These are phyloP conservation scores for Mortierella sp. DNA, from an alignment of 371 early-diverging fungal genomes.

Conservation along the genomic window DNA sequence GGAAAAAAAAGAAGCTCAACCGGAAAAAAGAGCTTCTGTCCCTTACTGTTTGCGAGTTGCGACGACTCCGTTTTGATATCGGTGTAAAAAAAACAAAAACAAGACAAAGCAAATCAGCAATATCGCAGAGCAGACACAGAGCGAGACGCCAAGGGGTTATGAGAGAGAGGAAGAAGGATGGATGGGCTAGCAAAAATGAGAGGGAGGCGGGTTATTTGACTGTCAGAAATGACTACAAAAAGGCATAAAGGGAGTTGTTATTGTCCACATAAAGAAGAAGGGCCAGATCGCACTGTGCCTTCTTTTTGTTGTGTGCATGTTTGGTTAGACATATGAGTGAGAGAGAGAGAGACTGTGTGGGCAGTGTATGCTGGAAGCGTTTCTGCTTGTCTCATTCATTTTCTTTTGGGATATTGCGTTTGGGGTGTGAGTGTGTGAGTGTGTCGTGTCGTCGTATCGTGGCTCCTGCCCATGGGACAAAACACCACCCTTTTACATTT, in stretches of 20 bases:
- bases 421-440: background rate
- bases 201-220: background rate
- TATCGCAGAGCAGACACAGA: background rate
- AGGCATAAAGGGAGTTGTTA: background rate
- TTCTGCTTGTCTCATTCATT: background rate
- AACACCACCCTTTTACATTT: background rate
- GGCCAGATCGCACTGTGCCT: background rate
- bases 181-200: background rate
- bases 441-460: conserved; percentile 13
- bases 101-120: background rate
- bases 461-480: background rate
- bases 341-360: background rate
- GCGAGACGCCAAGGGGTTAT: background rate
- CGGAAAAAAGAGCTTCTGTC: background rate
- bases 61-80: conserved; percentile 6
- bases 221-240: background rate
- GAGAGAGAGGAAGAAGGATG: background rate
- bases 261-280: background rate
- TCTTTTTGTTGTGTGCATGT: background rate
- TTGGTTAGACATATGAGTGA: background rate
- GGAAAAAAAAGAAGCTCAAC: background rate
- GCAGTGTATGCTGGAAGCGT: background rate
- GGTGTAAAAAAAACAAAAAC: background rate
- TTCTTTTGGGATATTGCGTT: background rate
- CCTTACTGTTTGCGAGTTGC: conserved; percentile 1